Evolutionary conservation across 208 protist species (phyloP), one percentile per base, ranked within the genome.

Genomic region (Leptomonas seymouri): DNA sequence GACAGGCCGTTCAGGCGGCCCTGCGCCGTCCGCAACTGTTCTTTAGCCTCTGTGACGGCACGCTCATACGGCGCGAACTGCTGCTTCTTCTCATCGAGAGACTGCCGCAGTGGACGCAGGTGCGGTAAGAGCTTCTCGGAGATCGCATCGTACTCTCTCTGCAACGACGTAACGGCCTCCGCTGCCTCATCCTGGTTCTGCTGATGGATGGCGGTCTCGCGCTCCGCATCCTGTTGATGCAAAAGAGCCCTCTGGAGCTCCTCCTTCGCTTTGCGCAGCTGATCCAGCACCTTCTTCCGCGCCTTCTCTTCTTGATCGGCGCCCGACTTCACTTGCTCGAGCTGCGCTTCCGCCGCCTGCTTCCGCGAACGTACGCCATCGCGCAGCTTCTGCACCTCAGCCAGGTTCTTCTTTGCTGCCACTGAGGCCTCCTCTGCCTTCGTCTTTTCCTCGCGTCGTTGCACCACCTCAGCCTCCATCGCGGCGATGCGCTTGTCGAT

Each of bases 11-110:
- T 25, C 30, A 94, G 62, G 23, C 84, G 82, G 42, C 74, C 78
- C 56, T 78, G 66, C 12, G 73, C 81, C 18, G 85, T 88, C 53
- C 70, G 60, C 34, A 90, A 76, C 54, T 73, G 73, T 68, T 84
- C 89, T 25, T 59, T 76, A 0, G 89, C 87, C 61, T 90, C 84
- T 8, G 80, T 82, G 16, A 96, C 85, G 50, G 91, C 84, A 14
- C 82, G 84, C 57, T 94, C 92, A 59, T 83, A 97, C 21, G 97
- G 98, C 16, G 94, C 87, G 31, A 98, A 68, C 23, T 86, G 82
- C 39, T 93, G 79, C 69, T 97, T 95, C 74, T 94, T 95, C 46
- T 83, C 84, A 65, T 99, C 98, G 44, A 99, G 84, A 67, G 96
- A 70, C 50, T 89, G 78, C 34, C 98, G 94, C 20, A 99, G 80